Base-by-base conservation (phyloP, 176 grass and related monocot species). In the Zea mays region DNA sequence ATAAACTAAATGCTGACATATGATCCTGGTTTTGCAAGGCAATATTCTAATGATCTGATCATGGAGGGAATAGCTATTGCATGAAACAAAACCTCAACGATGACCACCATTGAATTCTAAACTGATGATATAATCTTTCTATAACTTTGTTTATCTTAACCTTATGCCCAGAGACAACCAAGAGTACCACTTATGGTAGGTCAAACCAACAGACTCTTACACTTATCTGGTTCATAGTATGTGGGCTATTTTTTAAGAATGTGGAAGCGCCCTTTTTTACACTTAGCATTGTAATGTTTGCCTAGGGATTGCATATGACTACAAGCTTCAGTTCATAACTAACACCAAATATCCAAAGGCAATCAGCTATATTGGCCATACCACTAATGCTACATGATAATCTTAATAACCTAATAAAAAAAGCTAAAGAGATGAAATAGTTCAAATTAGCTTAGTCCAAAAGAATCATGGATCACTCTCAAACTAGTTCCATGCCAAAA, bases 191-290 rank as follows among this genome's bases (percentile, higher is more conserved):
- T 69, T 65, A 66, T 66, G 51, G 48, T 7, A 65, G 48, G 33
- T n/a, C 40, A 65, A 71, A 77, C 42, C 21, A 68, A 68, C 55
- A 62, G 15, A 52, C 19, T 52, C 15, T 48, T n/a, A 62, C 54
- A 39, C 56, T 55, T 36, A 20, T 70, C 49, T 7, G 17, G 47
- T 66, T 79, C 14, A 79, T 17, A 71, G 46, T 43, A 54, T 52
- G 7, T 48, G 20, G 44, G 20, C 37, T 81, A 75, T 19, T 52
- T 74, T 9, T 39, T 21, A 19, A 27, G 27, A 60, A 60, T 14
- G 11, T 13, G 39, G 42, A 77, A 80, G 61, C 35, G 49, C 62
- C n/a, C 11, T 64, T 48, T 84, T 63, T 79, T 64, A 52, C 33
- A 20, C 3, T 69, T 35, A 78, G 21, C 20, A 55, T 33, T 7